Evolutionary conservation across 2,329 filamentous ascomycete genomes (phyloP), one percentile per base, ranked within the genome.

Genomic region (Mycosphaerelloides madeirae): DNA sequence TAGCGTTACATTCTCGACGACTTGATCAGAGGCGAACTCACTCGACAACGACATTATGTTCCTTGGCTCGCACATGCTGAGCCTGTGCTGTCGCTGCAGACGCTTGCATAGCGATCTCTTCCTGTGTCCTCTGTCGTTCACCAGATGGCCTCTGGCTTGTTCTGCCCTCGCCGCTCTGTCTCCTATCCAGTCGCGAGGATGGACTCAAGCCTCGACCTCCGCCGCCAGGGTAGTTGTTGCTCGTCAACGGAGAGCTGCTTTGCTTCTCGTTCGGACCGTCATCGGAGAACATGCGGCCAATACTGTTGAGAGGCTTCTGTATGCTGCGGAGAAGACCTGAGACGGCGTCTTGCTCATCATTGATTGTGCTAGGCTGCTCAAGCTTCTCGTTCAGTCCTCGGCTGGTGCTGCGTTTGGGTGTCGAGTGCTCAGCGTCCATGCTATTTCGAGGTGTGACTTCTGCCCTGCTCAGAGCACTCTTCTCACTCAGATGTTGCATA

Each of bases 281-380:
- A 51, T 87, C 93, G 0, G 87, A 88, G 67, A 98, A 97, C 50
- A 98, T 97, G 41, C 91, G 81, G 3, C 93, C 93, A 49, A 98
- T 95, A 1, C 87, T 94, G 43, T 84, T 88, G 11, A 98, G 74
- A 0, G 93, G 93, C 46, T 81, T 85, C 66, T 97, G 91, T 44
- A 98, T 96, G 0, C 89, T 91, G 36, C 89, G 81, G 2, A 98
- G 73, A 12, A 98, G 72, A 1, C 91, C 90, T 31, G 84, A 81
- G 19, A 96, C 91, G 33, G 90, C 84, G 1, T 85, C 84, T 11
- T 71, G 61, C 64, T 71, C 61, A 5, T 65, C 60, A 6, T 47
- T 44, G 29, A 43, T 38, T 9, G 20, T 61, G 54, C 25, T 32
- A 51, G 53, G 15, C 15, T 48, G 49, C 15, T 29, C 55, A 19